A percentile compares a stretch with the other conserved stretches of the same genome.
Evolutionary conservation across 2,329 filamentous ascomycete species (phyloP).

Genomic region (Penicillium freii): DNA sequence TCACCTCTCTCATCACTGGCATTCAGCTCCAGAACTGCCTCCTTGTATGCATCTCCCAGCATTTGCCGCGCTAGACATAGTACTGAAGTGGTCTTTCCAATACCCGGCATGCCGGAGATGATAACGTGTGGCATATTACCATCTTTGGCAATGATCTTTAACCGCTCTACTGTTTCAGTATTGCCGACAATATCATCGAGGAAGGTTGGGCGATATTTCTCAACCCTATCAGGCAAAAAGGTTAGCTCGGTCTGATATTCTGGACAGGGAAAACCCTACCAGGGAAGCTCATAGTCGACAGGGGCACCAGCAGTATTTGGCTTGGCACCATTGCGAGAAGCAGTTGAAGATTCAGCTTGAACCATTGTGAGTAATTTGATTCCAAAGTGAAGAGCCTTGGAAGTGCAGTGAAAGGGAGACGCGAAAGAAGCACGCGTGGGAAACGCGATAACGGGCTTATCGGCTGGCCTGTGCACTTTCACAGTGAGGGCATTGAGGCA

Average conservation of each 20-base stretch:
- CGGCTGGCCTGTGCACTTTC: conserved; percentile 12
- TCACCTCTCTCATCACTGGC: conserved; percentile 87
- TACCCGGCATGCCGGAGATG: conserved; percentile 98
- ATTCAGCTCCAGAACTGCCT: conserved; percentile 94
- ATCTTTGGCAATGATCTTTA: conserved; percentile 98
- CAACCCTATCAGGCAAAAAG: conserved; percentile 66
- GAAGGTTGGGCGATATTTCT: conserved; percentile 94
- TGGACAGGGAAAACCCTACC: conserved; percentile 32
- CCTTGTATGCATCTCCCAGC: conserved; percentile 90
- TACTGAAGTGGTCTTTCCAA: conserved; percentile 96
- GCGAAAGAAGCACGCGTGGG: conserved; percentile 33
- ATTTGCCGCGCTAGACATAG: conserved; percentile 89
- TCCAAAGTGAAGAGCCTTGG: not conserved
- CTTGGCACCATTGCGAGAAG: conserved; percentile 43
- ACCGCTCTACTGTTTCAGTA: conserved; percentile 91
- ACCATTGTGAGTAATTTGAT: conserved; percentile 33
- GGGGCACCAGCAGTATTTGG: conserved; percentile 41
- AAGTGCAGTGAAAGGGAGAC: conserved; percentile 20
- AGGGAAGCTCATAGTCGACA: conserved; percentile 50
- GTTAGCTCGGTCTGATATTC: conserved; percentile 12
- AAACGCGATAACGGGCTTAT: conserved; percentile 24
- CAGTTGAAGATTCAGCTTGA: conserved; percentile 49
- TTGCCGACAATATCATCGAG: conserved; percentile 97
- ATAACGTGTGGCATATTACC: conserved; percentile 99
- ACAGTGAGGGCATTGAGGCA: not conserved